Evolutionary conservation across 2,329 filamentous ascomycete species (phyloP).

Genomic region (Aspergillus candidus): DNA sequence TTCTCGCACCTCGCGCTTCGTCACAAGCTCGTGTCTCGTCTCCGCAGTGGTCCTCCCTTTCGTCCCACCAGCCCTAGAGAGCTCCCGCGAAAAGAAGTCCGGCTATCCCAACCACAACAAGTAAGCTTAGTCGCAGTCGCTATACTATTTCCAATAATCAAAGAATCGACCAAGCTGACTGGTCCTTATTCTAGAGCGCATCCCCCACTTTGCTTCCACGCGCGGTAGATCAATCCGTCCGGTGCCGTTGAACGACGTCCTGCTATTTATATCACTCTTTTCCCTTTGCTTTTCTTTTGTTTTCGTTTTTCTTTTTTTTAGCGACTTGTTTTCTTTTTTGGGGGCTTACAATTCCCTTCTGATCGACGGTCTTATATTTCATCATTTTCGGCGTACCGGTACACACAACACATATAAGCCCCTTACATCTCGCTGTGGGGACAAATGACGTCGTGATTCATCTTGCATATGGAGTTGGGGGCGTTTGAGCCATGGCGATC

Average conservation of each 20-base stretch:
- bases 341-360: too few relatives aligned
- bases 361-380: too few relatives aligned
- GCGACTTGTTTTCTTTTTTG: background rate
- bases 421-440: too few relatives aligned
- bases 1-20: constrained; percentile 34
- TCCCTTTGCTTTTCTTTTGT: constrained; percentile 1
- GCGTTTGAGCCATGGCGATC: too few relatives aligned
- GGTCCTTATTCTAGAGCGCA: constrained; percentile 21
- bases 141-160: background rate
- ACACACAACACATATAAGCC: too few relatives aligned
- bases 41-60: constrained; percentile 42
- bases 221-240: constrained; percentile 23
- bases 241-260: background rate
- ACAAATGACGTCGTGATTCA: too few relatives aligned
- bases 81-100: constrained; percentile 36
- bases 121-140: constrained; percentile 18
- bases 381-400: too few relatives aligned
- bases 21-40: constrained; percentile 37
- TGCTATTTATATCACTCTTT: background rate
- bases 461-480: too few relatives aligned
- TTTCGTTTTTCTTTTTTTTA: background rate
- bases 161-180: too few relatives aligned
- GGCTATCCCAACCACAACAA: constrained; percentile 35
- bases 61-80: constrained; percentile 43
- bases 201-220: constrained; percentile 40